Evolutionary conservation across 345 rosid genomes (phyloP), one percentile per base, ranked within the genome.

Genomic region (Anacardium occidentale): DNA sequence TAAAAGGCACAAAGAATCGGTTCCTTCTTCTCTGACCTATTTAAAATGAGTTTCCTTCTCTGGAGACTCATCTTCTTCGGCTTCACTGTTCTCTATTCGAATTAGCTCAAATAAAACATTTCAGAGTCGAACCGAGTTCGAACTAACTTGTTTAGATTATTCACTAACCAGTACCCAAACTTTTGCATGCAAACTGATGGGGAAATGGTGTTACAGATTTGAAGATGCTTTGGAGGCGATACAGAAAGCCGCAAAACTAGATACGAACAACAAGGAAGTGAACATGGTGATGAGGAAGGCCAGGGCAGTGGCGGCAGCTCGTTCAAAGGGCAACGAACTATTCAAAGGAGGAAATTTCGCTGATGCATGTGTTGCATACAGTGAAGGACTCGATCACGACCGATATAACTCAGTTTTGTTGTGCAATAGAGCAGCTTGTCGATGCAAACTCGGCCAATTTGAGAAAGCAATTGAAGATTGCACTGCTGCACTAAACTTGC

Each of bases 391-490:
- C 1, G 92, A 91, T 32, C 78, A 80, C 18, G 99, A 95, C 42
- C 87, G 85, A 0, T 67, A 71, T 78, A 95, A 95, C 86, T 90
- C 99, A 0, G 83, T 95, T 25, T 77, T 95, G 83, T 56, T 92
- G 20, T 90, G 99, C 79, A 95, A 95, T 72, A 84, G 98, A 44
- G 98, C 99, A 0, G 94, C 99, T 29, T 89, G 90, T 54, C 69
- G 83, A 14, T 82, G 89, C 61, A 95, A 91, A 75, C 80, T 90
- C 2, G 86, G 89, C 47, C 88, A 85, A n/a, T 80, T 59, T 56
- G 90, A 86, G 17, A 88, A 87, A 47, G 91, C 93, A 0, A 70
- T 90, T 0, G 96, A 92, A 37, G 99, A 95, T 64, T 90, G 97
- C 76, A 84, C 75, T 15, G 80, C 80, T 11, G 99, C 98, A 0